Evolutionary conservation across 2,329 filamentous ascomycete genomes (phyloP).

Genomic region (Plectosphaerella cucumerina): DNA sequence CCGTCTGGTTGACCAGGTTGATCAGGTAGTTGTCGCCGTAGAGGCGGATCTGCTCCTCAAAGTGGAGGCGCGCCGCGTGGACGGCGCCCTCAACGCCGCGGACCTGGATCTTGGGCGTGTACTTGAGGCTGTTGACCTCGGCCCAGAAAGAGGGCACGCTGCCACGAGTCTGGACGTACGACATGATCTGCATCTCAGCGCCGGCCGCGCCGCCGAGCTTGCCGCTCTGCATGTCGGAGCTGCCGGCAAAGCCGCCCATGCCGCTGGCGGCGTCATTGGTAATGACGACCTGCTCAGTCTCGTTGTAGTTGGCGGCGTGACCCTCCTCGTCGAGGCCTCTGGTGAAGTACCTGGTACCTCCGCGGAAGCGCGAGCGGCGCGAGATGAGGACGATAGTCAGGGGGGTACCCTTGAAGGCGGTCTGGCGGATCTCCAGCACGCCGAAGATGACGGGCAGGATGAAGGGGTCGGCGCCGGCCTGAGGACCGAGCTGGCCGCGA

Average conservation of each 20-base stretch:
- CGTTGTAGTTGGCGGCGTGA: constrained; percentile 97
- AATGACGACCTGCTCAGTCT: constrained; percentile 90
- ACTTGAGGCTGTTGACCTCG: constrained; percentile 89
- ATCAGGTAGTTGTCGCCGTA: constrained; percentile 98
- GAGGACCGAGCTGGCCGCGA: constrained; percentile 62
- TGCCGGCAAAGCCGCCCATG: constrained; percentile 75
- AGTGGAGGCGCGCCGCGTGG: constrained; percentile 78
- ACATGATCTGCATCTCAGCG: constrained; percentile 81
- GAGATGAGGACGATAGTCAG: constrained; percentile 87
- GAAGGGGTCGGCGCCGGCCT: constrained; percentile 79
- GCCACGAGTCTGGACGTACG: constrained; percentile 94
- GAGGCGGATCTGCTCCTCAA: constrained; percentile 85
- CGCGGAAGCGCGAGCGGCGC: constrained; percentile 79
- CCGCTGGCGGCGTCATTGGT: constrained; percentile 74
- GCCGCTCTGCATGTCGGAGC: constrained; percentile 70
- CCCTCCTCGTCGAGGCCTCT: constrained; percentile 90
- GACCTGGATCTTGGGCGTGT: constrained; percentile 86
- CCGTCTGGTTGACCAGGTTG: constrained; percentile 95
- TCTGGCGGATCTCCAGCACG: constrained; percentile 87
- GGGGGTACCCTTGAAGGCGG: constrained; percentile 77
- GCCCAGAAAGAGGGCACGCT: constrained; percentile 96
- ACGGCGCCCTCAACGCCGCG: constrained; percentile 78
- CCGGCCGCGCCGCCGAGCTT: constrained; percentile 55
- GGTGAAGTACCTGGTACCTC: constrained; percentile 91
- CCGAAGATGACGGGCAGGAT: constrained; percentile 95